These are phyloP conservation scores for Macrolepiota albuminosa DNA, from an alignment of 768 basidiomycete species.

Conservation along the genomic window DNA sequence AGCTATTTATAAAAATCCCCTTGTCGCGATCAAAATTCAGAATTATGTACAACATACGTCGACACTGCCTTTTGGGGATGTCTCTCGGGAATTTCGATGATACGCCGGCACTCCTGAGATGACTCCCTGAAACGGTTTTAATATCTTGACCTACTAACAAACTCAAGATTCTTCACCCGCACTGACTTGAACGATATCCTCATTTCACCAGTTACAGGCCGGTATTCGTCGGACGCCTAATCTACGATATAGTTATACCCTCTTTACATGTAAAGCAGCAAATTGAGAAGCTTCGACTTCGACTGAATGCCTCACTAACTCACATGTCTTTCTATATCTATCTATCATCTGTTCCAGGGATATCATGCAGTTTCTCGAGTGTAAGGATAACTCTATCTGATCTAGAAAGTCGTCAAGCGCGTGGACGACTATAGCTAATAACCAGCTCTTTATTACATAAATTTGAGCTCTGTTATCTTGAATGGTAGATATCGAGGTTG, in stretches of 20 bases:
- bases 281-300: background rate
- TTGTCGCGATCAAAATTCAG: conserved; percentile 9
- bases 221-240: background rate
- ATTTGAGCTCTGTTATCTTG: background rate
- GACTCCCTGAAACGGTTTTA: too few relatives aligned
- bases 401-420: background rate
- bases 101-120: too few relatives aligned
- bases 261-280: background rate
- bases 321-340: too few relatives aligned
- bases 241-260: background rate
- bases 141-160: too few relatives aligned
- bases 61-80: conserved; percentile 9
- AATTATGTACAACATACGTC: conserved; percentile 5
- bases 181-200: background rate
- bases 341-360: background rate
- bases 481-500: too few relatives aligned
- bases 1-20: conserved; percentile 6
- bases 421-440: too few relatives aligned
- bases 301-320: background rate
- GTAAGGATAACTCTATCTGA: background rate
- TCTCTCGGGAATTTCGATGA: background rate
- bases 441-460: background rate
- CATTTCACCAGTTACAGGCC: background rate
- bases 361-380: background rate
- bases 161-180: background rate